phyloP scores from a whole-genome alignment of 2,329 filamentous ascomycete species.

The Cladorrhinum sp. region DNA sequence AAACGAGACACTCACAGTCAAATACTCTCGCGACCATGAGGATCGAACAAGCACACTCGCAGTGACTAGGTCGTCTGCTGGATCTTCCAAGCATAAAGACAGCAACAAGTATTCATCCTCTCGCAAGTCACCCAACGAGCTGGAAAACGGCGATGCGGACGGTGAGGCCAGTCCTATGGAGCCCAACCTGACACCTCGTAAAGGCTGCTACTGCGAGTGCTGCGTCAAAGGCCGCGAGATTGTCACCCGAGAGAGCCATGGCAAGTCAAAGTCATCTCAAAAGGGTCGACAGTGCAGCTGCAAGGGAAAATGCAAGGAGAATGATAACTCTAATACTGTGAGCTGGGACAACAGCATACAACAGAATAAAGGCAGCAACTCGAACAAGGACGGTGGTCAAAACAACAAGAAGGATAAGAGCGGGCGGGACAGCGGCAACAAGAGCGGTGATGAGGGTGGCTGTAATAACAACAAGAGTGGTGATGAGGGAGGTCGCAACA shows the following conservation, averaged over 20 bases:
- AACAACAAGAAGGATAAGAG: neutral
- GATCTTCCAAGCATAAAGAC: neutral
- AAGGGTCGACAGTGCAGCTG: neutral
- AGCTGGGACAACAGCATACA: neutral
- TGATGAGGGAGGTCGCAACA: neutral
- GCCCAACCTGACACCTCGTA: neutral
- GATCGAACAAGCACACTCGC: slow-evolving; percentile 7
- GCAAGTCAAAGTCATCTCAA: neutral
- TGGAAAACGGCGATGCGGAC: neutral
- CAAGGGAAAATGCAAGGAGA: neutral
- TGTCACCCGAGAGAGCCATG: slow-evolving; percentile 56
- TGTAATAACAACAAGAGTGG: neutral
- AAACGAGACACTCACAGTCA: slow-evolving; percentile 47
- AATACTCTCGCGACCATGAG: slow-evolving; percentile 42
- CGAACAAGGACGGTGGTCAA: neutral
- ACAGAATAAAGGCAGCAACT: neutral
- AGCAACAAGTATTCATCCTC: neutral
- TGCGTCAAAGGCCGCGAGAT: slow-evolving; percentile 44
- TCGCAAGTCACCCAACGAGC: neutral
- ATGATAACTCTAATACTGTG: neutral
- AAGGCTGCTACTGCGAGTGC: neutral
- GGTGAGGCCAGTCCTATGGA: neutral
- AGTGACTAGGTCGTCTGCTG: neutral
- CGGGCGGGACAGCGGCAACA: slow-evolving; percentile 1
- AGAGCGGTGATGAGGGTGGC: neutral